Conservation (phyloP, 2,329 filamentous ascomycete species). For the Scorias spongiosa region DNA sequence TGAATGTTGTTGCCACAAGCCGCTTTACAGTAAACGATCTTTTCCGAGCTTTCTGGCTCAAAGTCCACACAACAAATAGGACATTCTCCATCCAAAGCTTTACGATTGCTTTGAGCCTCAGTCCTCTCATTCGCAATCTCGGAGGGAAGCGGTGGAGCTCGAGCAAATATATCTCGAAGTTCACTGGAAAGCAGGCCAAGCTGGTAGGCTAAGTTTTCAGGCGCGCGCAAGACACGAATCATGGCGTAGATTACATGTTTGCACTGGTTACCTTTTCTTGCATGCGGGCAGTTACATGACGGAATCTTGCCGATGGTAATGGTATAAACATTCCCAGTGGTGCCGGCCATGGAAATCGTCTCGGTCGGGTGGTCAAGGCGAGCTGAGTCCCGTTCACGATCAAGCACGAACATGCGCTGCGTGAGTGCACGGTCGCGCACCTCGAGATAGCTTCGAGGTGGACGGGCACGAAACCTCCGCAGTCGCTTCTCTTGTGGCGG, state of each 20-base stretch:
- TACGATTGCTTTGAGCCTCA: slow-evolving; percentile 36
- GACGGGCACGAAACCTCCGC: slow-evolving; percentile 9
- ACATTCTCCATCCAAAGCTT: slow-evolving; percentile 46
- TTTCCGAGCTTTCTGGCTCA: slow-evolving; percentile 17
- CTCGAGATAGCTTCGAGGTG: slow-evolving; percentile 11
- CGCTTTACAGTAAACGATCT: slow-evolving; percentile 43
- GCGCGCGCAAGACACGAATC: slow-evolving; percentile 41
- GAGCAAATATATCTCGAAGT: slow-evolving; percentile 40
- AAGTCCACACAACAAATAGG: slow-evolving; percentile 38
- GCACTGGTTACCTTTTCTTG: slow-evolving; percentile 36
- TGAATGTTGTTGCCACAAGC: slow-evolving; percentile 51
- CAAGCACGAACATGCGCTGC: slow-evolving; percentile 18
- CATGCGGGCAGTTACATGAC: slow-evolving; percentile 17
- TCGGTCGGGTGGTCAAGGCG: slow-evolving; percentile 31
- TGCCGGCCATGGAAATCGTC: slow-evolving; percentile 41
- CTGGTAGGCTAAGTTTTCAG: slow-evolving; percentile 41
- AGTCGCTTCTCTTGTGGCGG: slow-evolving; percentile 13
- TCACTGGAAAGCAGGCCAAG: slow-evolving; percentile 45
- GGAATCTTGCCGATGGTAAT: slow-evolving; percentile 38
- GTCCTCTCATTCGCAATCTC: slow-evolving; percentile 9
- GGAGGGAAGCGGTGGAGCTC: slow-evolving; percentile 36
- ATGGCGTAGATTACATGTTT: slow-evolving; percentile 51
- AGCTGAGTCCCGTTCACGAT: slow-evolving; percentile 8
- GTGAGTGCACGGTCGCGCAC: slow-evolving; percentile 15
- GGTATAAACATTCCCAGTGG: slow-evolving; percentile 48